These are phyloP conservation scores for Xerocomus nothofagi DNA, from an alignment of 1,284 basidiomycete genomes.

Conservation along the genomic window DNA sequence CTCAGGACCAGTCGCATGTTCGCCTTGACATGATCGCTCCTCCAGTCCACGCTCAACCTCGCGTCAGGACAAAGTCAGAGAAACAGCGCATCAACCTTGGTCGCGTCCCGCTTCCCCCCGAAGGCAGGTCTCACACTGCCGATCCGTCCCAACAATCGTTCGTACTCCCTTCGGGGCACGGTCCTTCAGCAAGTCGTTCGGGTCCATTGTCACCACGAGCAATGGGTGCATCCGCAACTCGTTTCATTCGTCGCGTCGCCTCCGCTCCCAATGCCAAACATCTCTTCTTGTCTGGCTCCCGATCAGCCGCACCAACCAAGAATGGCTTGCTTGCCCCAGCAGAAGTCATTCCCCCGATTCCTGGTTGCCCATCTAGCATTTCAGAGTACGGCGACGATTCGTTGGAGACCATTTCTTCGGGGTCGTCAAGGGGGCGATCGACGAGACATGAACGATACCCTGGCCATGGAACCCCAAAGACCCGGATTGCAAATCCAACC, in stretches of 20 bases:
- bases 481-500: conserved; percentile 44
- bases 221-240: conserved; percentile 68
- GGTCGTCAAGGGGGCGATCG: conserved; percentile 60
- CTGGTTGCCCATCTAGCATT: conserved; percentile 44
- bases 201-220: conserved; percentile 58
- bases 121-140: conserved; percentile 34
- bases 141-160: conserved; percentile 41
- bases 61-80: conserved; percentile 58
- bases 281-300: conserved; percentile 66
- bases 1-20: conserved; percentile 29
- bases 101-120: conserved; percentile 23
- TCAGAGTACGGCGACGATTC: conserved; percentile 65
- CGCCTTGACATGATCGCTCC: conserved; percentile 35
- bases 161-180: conserved; percentile 34
- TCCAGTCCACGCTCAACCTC: conserved; percentile 37
- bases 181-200: conserved; percentile 36
- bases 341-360: conserved; percentile 53
- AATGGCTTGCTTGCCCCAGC: conserved; percentile 78
- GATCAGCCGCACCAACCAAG: conserved; percentile 56
- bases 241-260: conserved; percentile 92
- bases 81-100: conserved; percentile 41
- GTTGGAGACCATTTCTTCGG: conserved; percentile 69
- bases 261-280: conserved; percentile 96
- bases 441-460: conserved; percentile 37
- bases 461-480: conserved; percentile 35